Evolutionary conservation across 2,329 filamentous ascomycete genomes (phyloP), one percentile per base, ranked within the genome.

Genomic region (Sclerotinia nivalis): DNA sequence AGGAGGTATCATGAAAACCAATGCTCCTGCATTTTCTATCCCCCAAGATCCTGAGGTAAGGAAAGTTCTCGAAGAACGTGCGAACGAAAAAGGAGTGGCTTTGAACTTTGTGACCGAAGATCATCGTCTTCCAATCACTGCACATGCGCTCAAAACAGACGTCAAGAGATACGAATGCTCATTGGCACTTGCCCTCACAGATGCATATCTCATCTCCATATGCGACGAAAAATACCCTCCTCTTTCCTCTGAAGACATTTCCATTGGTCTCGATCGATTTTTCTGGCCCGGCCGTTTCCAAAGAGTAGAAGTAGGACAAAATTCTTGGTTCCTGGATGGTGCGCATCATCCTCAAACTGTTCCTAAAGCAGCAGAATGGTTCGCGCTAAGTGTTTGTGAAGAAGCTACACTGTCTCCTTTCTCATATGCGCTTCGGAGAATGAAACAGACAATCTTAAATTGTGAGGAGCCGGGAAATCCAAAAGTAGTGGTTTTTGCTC

Each of bases 221-320:
- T 73, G 88, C 56, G 71, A 76, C 20, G 25, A 65, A 49, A 52
- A 60, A 18, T 43, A n/a, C 25, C 62, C 22, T 72, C 78, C 8
- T 80, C 93, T 0, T 77, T 81, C 15, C 84, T 88, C 74, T 91
- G 96, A 77, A 82, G 88, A 61, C 83, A 85, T 34, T 4, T n/a
- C 31, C 15, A 52, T 58, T 8, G 95, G 93, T 0, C 82, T 98
- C 1, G 88, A 93, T 77, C 81, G 87, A 74, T 91, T 92, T 8
- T 87, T 87, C 3, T 91, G 93, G 82, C 87, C 92, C 43, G 96
- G 94, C 4, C 86, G 95, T 40, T 97, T 93, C 77, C 87, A 89
- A 72, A 80, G 85, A 65, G 85, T 86, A 74, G 74, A 79, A 6
- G 84, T 87, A 69, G 82, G 82, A 4, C 71, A 74, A 20, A 73